Conservation (phyloP, 2,329 filamentous ascomycete species). For the Venturia effusa region DNA sequence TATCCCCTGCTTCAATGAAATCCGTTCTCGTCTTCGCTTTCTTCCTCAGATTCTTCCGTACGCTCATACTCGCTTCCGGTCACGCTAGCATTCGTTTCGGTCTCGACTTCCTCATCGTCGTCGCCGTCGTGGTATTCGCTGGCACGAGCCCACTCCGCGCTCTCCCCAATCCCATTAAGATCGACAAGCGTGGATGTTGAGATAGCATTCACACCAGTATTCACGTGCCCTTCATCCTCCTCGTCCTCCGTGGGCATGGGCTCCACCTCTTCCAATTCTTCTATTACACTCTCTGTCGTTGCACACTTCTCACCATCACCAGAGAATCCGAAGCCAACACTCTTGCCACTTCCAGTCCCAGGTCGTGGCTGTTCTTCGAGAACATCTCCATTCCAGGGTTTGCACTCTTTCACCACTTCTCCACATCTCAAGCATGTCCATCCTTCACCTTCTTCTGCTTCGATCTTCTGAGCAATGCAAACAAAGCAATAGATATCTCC, state of each 20-base stretch:
- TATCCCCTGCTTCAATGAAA: background rate
- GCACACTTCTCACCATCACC: background rate
- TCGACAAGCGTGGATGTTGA: background rate
- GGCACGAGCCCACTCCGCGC: conserved; percentile 10
- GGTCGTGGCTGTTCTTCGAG: conserved; percentile 40
- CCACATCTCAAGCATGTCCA: conserved; percentile 89
- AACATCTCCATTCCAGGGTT: conserved; percentile 86
- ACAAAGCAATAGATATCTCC: conserved; percentile 94
- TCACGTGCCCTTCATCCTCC: background rate
- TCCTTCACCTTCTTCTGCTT: conserved; percentile 87
- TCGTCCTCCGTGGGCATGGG: conserved; percentile 3
- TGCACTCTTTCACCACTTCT: conserved; percentile 70
- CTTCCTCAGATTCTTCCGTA: conserved; percentile 3
- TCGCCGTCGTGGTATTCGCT: conserved; percentile 2
- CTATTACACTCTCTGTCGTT: background rate
- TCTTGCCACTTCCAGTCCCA: conserved; percentile 14
- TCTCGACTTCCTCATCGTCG: conserved; percentile 6
- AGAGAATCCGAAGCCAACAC: conserved; percentile 13
- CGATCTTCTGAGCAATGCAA: conserved; percentile 80
- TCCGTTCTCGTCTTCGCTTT: background rate
- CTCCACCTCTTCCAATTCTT: conserved; percentile 6
- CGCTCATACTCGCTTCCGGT: conserved; percentile 6
- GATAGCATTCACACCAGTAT: background rate
- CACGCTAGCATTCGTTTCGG: conserved; percentile 7
- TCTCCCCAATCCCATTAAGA: conserved; percentile 6